phyloP scores from a whole-genome alignment of 2,329 filamentous ascomycete species.

The Hirsutella minnesotensis region DNA sequence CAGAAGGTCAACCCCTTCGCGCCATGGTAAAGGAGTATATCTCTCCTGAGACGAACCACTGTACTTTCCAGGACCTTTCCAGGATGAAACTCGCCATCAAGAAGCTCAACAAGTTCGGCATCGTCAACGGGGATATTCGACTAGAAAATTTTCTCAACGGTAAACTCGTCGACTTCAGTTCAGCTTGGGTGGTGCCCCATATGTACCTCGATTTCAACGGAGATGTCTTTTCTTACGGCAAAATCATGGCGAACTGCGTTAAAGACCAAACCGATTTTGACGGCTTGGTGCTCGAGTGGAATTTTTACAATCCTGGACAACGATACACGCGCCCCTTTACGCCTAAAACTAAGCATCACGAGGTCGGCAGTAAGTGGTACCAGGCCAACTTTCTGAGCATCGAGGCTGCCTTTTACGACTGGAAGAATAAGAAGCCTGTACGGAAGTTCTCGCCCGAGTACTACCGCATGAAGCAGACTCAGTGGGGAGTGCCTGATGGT shows the following conservation, averaged over 20 bases:
- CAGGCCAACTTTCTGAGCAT: not conserved
- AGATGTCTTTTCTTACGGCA: not conserved
- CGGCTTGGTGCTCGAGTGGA: not conserved
- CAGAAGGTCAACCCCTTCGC: not conserved
- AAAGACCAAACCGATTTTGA: not conserved
- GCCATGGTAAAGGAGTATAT: not conserved
- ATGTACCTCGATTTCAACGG: not conserved
- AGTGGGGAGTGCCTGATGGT: no score
- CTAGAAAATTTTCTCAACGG: not conserved
- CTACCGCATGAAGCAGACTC: no score
- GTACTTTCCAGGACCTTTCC: not conserved
- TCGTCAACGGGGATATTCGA: not conserved
- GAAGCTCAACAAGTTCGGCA: not conserved
- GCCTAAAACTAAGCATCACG: conserved; percentile 1
- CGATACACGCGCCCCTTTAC: not conserved
- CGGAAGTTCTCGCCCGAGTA: no score
- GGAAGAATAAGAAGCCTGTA: not conserved
- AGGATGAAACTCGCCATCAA: not conserved
- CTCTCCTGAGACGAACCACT: not conserved
- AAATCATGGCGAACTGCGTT: not conserved
- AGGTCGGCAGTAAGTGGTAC: not conserved
- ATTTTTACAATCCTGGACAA: not conserved
- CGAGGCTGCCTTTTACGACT: not conserved
- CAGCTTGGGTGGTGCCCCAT: not conserved
- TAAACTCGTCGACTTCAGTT: not conserved